Percentiles rank a stretch among this genome's conserved stretches.
Conservation (phyloP, 2,329 filamentous ascomycete genomes). For the Botryotinia globosa region DNA sequence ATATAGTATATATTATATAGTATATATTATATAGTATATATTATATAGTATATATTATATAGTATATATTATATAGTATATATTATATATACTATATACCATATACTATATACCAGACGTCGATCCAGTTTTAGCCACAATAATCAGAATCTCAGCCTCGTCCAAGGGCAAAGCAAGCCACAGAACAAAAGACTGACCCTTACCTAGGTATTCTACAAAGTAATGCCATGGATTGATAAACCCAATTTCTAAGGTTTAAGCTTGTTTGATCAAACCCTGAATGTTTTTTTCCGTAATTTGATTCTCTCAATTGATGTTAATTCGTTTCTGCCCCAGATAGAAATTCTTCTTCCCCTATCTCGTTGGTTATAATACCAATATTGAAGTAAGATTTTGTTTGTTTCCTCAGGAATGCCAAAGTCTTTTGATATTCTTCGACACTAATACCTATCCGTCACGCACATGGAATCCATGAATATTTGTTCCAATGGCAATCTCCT, state of each 20-base stretch:
- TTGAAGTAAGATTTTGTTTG: not conserved
- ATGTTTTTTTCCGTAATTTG: not conserved
- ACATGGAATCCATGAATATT: conserved; percentile 7
- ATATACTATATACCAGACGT: not conserved
- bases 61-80: too few relatives aligned
- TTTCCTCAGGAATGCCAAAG: conserved; percentile 1
- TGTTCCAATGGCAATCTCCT: not conserved
- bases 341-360: not conserved
- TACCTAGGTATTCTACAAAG: not conserved
- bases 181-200: not conserved
- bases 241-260: not conserved
- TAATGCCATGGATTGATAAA: not conserved
- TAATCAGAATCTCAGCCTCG: not conserved
- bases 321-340: not conserved
- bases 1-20: too few relatives aligned
- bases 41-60: too few relatives aligned
- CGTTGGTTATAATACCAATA: not conserved
- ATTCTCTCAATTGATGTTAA: not conserved
- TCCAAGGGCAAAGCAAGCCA: not conserved
- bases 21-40: too few relatives aligned
- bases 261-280: not conserved
- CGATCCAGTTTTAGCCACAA: not conserved
- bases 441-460: conserved; percentile 2
- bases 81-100: not conserved
- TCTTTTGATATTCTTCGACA: not conserved